phyloP scores from a whole-genome alignment of 2,329 filamentous ascomycete species.

The Blastomyces silverae region DNA sequence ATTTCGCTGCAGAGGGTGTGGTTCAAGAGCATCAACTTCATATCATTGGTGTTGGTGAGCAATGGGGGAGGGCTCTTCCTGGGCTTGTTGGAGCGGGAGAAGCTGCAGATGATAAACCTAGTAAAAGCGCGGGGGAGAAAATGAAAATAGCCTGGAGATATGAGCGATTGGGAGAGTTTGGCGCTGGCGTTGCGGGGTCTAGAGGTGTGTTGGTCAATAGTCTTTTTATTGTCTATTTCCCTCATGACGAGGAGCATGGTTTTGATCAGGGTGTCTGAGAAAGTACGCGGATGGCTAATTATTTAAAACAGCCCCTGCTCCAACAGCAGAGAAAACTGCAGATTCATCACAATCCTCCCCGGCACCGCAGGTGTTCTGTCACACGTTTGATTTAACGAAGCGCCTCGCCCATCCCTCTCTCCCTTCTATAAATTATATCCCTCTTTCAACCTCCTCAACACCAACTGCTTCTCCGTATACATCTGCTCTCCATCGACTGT shows the following conservation, averaged over 20 bases:
- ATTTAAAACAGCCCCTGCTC: conserved; percentile 26
- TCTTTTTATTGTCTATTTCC: background rate
- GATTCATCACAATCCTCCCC: conserved; percentile 26
- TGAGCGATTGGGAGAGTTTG: conserved; percentile 69
- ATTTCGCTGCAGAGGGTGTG: conserved; percentile 88
- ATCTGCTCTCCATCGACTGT: conserved; percentile 56
- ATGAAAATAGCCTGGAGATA: conserved; percentile 99
- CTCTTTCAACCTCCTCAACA: conserved; percentile 34
- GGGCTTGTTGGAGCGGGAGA: conserved; percentile 55
- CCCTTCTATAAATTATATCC: conserved; percentile 49
- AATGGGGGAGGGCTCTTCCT: conserved; percentile 78
- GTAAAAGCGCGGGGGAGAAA: conserved; percentile 54
- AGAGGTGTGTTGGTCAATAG: conserved; percentile 49
- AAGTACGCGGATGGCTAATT: conserved; percentile 20
- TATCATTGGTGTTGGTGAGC: conserved; percentile 69
- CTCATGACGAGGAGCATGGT: background rate
- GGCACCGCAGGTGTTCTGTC: conserved; percentile 53
- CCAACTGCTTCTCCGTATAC: conserved; percentile 51
- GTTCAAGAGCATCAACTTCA: conserved; percentile 86
- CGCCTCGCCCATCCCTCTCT: conserved; percentile 53
- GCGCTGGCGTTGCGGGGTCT: conserved; percentile 47
- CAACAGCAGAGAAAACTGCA: conserved; percentile 40
- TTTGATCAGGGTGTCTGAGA: background rate
- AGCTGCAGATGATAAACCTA: conserved; percentile 39
- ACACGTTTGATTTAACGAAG: conserved; percentile 65